phyloP scores from a whole-genome alignment of 352 stramenopile genomes.

The Phytopythium aichiense region DNA sequence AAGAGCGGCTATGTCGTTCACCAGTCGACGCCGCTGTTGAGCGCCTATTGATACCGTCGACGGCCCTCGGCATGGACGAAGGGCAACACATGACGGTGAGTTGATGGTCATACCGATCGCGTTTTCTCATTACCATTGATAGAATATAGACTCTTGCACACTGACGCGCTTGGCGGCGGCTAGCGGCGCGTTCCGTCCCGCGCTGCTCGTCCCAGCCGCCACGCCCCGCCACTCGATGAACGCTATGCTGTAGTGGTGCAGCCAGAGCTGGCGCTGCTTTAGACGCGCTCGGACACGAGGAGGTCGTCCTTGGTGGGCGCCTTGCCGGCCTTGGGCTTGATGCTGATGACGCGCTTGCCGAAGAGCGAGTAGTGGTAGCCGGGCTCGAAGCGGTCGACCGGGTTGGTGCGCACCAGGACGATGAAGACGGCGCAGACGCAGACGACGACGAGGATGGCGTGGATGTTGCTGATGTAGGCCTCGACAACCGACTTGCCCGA shows the following conservation, averaged over 20 bases:
- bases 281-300: conserved; percentile 8
- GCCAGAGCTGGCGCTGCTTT: background rate
- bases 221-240: background rate
- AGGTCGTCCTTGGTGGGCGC: conserved; percentile 10
- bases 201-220: background rate
- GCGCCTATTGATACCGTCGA: background rate
- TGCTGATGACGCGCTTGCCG: conserved; percentile 56
- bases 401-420: conserved; percentile 60
- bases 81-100: background rate
- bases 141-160: conserved; percentile 4
- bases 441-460: conserved; percentile 65
- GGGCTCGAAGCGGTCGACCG: conserved; percentile 54
- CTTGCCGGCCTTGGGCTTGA: conserved; percentile 42
- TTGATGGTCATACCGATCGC: background rate
- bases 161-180: background rate
- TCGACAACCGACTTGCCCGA: conserved; percentile 31
- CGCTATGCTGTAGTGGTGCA: background rate
- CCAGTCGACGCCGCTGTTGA: too few relatives aligned
- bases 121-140: conserved; percentile 6
- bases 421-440: conserved; percentile 38
- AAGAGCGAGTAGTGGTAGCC: conserved; percentile 62
- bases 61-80: background rate
- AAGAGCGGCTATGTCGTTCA: too few relatives aligned
- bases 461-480: conserved; percentile 66
- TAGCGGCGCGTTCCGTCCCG: background rate